Conservation (phyloP, 129 eudicot species). For the Flaveria ramosissima region DNA sequence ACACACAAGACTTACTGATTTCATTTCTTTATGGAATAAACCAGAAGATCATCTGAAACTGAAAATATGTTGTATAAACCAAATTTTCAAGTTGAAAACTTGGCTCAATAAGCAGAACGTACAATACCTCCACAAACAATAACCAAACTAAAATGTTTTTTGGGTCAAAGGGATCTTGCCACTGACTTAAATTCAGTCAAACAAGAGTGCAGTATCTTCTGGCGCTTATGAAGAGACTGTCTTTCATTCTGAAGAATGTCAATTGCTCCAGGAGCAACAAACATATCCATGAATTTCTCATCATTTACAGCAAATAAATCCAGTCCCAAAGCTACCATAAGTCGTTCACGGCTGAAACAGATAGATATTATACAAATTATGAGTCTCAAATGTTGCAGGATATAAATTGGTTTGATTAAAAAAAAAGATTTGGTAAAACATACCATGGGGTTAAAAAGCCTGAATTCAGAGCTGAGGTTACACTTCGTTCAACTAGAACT, state of each 20-base stretch:
- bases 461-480: constrained; percentile 80
- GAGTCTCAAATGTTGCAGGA: not conserved
- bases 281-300: constrained; percentile 96
- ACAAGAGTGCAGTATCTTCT: constrained; percentile 82
- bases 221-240: constrained; percentile 78
- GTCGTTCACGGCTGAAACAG: constrained; percentile 68
- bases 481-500: constrained; percentile 84
- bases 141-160: not conserved
- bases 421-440: constrained; percentile 18
- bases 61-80: not conserved
- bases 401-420: not conserved
- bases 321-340: constrained; percentile 74
- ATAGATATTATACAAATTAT: not conserved
- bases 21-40: not conserved
- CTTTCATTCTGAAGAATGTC: constrained; percentile 69
- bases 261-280: constrained; percentile 89
- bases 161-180: constrained; percentile 62
- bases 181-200: constrained; percentile 82
- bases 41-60: not conserved
- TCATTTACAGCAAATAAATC: constrained; percentile 90
- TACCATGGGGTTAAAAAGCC: constrained; percentile 96
- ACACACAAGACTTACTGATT: not conserved
- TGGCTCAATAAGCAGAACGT: not conserved
- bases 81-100: constrained; percentile 9
- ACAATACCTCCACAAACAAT: not conserved